A percentile compares a stretch with the other conserved stretches of the same genome.
Conservation (phyloP, 768 basidiomycete genomes). For the Stropharia rugosoannulata region DNA sequence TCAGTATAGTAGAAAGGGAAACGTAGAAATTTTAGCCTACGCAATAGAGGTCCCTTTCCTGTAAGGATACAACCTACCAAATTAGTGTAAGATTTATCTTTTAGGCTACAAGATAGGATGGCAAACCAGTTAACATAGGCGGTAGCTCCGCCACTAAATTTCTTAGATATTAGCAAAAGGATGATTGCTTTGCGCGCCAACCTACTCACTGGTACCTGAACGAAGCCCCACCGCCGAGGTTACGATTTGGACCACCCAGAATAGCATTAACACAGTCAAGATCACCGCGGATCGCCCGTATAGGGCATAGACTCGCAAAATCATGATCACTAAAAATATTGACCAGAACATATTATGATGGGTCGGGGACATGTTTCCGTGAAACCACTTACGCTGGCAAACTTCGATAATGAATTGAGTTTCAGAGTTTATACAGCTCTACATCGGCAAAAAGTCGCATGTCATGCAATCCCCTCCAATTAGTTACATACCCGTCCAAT, state of each 20-base stretch:
- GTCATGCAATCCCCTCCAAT: no score
- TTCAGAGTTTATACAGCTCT: no score
- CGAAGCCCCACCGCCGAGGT: slow-evolving; percentile 21
- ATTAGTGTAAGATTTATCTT: not conserved
- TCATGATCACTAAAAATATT: slow-evolving; percentile 26
- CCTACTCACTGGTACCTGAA: slow-evolving; percentile 23
- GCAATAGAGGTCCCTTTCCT: slow-evolving; percentile 16
- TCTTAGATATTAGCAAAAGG: not conserved
- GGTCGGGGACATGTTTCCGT: no score
- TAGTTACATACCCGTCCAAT: no score
- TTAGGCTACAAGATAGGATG: not conserved
- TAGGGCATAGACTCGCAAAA: slow-evolving; percentile 29
- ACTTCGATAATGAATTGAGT: no score
- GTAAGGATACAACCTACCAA: slow-evolving; percentile 26
- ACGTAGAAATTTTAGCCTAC: slow-evolving; percentile 5
- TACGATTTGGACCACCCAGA: slow-evolving; percentile 24
- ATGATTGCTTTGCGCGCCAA: not conserved
- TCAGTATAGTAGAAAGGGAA: not conserved
- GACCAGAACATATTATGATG: no score
- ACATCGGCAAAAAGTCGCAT: no score
- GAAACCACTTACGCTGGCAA: no score
- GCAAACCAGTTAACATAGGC: slow-evolving; percentile 20
- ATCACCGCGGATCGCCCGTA: slow-evolving; percentile 20
- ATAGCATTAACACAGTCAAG: slow-evolving; percentile 16
- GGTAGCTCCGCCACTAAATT: slow-evolving; percentile 24